Conservation (phyloP, 441 rosid species). For the Pelargonium fulgidum region DNA sequence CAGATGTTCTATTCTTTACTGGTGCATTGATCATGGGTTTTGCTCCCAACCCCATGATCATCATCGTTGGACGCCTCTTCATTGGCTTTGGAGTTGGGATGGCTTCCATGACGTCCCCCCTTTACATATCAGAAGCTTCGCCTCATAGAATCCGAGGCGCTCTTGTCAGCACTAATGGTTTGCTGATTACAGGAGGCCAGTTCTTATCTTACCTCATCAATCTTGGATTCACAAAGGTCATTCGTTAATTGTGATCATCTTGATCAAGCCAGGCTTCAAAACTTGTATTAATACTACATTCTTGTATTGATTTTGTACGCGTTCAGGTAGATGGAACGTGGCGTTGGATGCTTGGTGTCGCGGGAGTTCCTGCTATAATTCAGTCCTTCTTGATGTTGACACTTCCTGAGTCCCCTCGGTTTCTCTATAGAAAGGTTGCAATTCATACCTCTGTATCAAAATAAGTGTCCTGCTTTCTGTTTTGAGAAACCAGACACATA, state of each 20-base stretch:
- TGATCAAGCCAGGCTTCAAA: too few relatives aligned
- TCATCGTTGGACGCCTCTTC: conserved; percentile 58
- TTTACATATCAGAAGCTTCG: conserved; percentile 77
- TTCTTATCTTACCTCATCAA: conserved; percentile 72
- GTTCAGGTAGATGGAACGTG: conserved; percentile 60
- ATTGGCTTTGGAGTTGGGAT: conserved; percentile 89
- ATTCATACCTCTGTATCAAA: too few relatives aligned
- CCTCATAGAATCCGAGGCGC: conserved; percentile 83
- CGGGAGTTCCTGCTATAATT: conserved; percentile 54
- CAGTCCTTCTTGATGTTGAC: conserved; percentile 62
- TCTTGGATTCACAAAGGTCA: conserved; percentile 61
- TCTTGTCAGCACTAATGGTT: conserved; percentile 75
- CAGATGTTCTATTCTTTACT: conserved; percentile 55
- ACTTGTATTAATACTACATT: too few relatives aligned
- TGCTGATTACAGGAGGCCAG: conserved; percentile 73
- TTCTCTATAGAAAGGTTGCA: conserved; percentile 51
- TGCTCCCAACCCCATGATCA: conserved; percentile 66
- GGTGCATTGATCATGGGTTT: conserved; percentile 67
- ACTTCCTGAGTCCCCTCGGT: conserved; percentile 84
- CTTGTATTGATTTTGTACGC: too few relatives aligned
- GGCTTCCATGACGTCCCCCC: conserved; percentile 90
- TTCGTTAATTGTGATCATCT: too few relatives aligned
- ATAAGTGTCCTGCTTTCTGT: too few relatives aligned
- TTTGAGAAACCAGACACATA: too few relatives aligned
- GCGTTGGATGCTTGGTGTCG: conserved; percentile 93